Conservation (phyloP, 2,329 filamentous ascomycete species). For the Colletotrichum sp. region DNA sequence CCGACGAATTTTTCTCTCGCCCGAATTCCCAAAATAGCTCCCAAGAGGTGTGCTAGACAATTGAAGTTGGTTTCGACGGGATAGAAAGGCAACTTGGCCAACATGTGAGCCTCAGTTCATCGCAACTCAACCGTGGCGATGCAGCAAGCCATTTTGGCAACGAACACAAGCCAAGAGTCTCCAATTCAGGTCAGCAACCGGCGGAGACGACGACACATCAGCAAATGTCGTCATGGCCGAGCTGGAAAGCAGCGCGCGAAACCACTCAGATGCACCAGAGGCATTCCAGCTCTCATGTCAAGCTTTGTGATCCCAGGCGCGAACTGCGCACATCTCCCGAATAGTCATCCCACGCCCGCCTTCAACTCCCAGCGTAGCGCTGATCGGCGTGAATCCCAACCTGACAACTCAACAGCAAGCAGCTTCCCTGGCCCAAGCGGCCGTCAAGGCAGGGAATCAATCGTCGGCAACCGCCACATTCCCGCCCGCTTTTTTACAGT, state of each 20-base stretch:
- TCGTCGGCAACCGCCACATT: neutral
- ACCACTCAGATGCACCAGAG: neutral
- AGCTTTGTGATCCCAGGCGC: conserved; percentile 1
- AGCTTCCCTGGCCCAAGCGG: neutral
- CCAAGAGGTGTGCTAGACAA: neutral
- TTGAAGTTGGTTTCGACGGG: neutral
- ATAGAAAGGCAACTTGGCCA: neutral
- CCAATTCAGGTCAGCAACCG: neutral
- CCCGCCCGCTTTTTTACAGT: neutral
- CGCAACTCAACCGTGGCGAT: neutral
- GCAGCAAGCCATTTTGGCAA: neutral
- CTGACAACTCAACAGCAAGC: neutral
- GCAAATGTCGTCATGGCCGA: neutral
- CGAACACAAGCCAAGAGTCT: neutral
- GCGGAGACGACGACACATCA: neutral
- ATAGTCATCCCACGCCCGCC: neutral
- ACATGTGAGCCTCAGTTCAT: neutral
- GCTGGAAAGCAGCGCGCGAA: neutral
- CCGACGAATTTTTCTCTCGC: neutral
- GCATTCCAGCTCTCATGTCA: neutral
- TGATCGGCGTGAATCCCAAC: neutral
- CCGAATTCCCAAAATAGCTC: conserved; percentile 1
- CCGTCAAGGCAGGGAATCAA: neutral
- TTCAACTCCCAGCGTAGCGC: neutral
- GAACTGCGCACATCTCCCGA: neutral